Evolutionary conservation across 1,139 yeast genomes (phyloP).

Genomic region (Diutina catenulata): DNA sequence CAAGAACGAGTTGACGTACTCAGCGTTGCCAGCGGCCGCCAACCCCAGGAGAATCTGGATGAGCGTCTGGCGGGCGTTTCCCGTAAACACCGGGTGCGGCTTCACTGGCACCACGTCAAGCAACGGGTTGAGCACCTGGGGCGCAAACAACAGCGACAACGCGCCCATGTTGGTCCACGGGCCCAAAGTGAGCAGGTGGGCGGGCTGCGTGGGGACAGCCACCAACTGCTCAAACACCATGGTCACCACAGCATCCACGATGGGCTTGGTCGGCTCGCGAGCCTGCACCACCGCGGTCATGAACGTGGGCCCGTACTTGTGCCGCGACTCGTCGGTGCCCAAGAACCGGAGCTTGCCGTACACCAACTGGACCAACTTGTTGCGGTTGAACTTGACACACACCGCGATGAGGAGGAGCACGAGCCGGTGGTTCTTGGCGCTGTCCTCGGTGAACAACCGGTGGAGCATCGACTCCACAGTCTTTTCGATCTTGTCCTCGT

Average conservation of each 20-base stretch:
- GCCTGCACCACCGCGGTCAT: slow-evolving; percentile 11
- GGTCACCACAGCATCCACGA: slow-evolving; percentile 7
- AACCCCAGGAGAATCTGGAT: slow-evolving; percentile 16
- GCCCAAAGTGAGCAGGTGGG: neutral
- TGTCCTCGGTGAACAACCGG: slow-evolving; percentile 7
- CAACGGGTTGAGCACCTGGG: no score
- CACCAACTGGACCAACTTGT: slow-evolving; percentile 25
- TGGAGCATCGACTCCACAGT: neutral
- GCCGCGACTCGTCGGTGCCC: slow-evolving; percentile 29
- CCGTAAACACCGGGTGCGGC: neutral
- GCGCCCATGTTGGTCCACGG: slow-evolving; percentile 10
- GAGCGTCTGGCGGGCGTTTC: slow-evolving; percentile 9
- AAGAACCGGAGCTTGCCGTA: slow-evolving; percentile 29
- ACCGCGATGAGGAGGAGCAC: slow-evolving; percentile 18
- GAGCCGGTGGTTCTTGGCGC: slow-evolving; percentile 15
- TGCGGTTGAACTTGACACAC: slow-evolving; percentile 15
- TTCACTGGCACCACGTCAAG: slow-evolving; percentile 12
- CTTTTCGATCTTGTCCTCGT: neutral
- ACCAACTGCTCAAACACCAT: slow-evolving; percentile 11
- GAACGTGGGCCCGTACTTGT: slow-evolving; percentile 20
- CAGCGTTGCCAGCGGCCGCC: neutral
- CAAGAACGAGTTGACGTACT: neutral
- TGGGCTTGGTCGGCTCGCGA: slow-evolving; percentile 1
- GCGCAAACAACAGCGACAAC: no score
- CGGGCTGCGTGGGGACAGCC: neutral